Percentiles rank a stretch among this genome's conserved stretches.
These are phyloP conservation scores for Pecoramyces ruminantium DNA, from an alignment of 192 early-diverging fungal genomes.

Conservation along the genomic window DNA sequence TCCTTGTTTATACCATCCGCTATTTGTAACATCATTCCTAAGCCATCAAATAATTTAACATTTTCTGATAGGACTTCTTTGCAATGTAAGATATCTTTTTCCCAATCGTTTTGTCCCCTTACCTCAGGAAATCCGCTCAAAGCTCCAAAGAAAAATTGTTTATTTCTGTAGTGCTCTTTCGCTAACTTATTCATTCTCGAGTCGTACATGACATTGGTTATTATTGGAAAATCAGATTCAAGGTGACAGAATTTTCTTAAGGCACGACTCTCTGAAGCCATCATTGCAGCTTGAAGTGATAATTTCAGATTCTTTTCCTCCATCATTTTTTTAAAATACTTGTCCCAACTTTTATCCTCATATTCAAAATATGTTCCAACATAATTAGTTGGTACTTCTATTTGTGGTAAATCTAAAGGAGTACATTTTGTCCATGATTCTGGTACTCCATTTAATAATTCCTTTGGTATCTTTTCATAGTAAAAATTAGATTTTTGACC, in stretches of 20 bases:
- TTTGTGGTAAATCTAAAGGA: neutral
- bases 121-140: neutral
- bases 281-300: neutral
- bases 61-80: neutral
- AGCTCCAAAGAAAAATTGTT: neutral
- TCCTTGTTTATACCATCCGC: neutral
- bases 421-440: neutral
- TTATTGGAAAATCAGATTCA: neutral
- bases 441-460: neutral
- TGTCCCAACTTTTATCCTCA: neutral
- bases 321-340: neutral
- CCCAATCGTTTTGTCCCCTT: neutral
- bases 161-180: neutral
- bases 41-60: neutral
- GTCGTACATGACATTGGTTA: neutral
- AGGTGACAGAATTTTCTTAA: neutral
- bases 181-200: neutral
- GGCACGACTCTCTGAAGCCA: neutral
- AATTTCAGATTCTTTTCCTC: neutral
- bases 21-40: neutral
- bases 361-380: neutral
- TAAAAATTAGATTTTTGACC: neutral
- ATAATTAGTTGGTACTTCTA: neutral
- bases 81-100: neutral
- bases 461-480: neutral